Base-by-base conservation (phyloP, 2,329 filamentous ascomycete species). In the Phialophora verrucosa region DNA sequence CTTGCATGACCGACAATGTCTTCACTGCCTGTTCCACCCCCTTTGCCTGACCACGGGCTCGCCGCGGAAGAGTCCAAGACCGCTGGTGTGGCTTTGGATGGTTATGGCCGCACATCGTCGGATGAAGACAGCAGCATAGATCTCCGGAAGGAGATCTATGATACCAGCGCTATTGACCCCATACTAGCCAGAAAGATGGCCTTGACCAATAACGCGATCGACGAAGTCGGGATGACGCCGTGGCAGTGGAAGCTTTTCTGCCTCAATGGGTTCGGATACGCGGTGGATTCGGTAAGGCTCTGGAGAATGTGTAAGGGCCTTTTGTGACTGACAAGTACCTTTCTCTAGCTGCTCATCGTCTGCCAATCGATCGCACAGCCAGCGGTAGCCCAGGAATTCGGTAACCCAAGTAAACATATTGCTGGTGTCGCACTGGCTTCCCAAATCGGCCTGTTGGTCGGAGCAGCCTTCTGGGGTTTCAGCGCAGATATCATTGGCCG, bases 401-500 rank as follows among this genome's bases (percentile, higher is more conserved):
- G 66, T 1, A 68, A 64, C n/a, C 66, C 68, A 25, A 68, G 61
- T 57, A 61, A 61, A 32, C 58, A 65, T 27, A 65, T 67, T 47
- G 66, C 69, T n/a, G 79, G 79, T 0, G 71, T 80, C 29, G 74
- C 78, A 3, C 71, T 81, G 4, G 79, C 78, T 4, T 76, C 76
- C 4, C 78, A 81, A 56, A 73, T 80, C 7, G 80, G 79, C 17
- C 72, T 82, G 59, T 71, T 81, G 1, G 72, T 77, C 1, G 80
- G 80, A 11, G 79, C 79, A 14, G 74, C 90, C 25, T 89, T 90
- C 76, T 91, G 88, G 88, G 89, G 89, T 1, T 77, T 90, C 32
- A 83, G 82, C 2, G 88, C 87, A 23, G 89, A 91, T 72, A 82
- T 91, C 38, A 87, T 91, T 67, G 89, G 88, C 2, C 82, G 89